These are phyloP conservation scores for Solanum chmielewskii DNA, from an alignment of 257 asterid species.

Conservation along the genomic window DNA sequence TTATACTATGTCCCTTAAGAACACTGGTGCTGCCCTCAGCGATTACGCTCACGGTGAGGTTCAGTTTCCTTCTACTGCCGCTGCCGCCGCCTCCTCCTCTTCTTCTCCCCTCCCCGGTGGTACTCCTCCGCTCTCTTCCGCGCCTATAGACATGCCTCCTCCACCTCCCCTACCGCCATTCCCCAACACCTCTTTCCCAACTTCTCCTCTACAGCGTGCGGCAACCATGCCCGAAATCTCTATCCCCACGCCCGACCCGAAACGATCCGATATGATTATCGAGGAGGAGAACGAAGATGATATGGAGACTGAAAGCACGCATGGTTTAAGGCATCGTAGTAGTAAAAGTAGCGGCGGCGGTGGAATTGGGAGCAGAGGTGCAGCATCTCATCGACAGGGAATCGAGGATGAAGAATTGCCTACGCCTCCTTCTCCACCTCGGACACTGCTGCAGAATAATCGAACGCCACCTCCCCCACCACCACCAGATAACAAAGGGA, in stretches of 20 bases:
- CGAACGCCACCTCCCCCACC: constrained; percentile 24
- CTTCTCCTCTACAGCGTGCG: constrained; percentile 71
- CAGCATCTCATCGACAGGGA: not conserved
- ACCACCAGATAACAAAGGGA: constrained; percentile 24
- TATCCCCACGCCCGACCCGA: constrained; percentile 30
- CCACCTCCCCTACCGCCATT: constrained; percentile 68
- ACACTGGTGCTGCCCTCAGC: constrained; percentile 92
- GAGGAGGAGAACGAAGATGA: constrained; percentile 80
- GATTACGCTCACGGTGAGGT: constrained; percentile 88
- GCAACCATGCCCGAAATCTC: constrained; percentile 72
- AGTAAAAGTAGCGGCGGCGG: constrained; percentile 25
- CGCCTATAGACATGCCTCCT: constrained; percentile 40
- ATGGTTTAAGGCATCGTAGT: constrained; percentile 47
- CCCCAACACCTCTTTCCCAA: constrained; percentile 34
- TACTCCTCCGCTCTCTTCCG: constrained; percentile 25
- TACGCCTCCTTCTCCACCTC: constrained; percentile 11
- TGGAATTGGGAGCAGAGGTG: constrained; percentile 20
- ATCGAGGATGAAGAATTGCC: constrained; percentile 47
- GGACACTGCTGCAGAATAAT: constrained; percentile 1
- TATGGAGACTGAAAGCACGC: constrained; percentile 31
- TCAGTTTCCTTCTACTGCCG: constrained; percentile 14
- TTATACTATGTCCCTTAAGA: constrained; percentile 69
- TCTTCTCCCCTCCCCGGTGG: constrained; percentile 20
- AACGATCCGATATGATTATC: constrained; percentile 43
- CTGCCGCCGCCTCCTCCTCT: constrained; percentile 1